Conservation (phyloP, 495 filamentous ascomycete species). For the Penicillium dipodomyicola region DNA sequence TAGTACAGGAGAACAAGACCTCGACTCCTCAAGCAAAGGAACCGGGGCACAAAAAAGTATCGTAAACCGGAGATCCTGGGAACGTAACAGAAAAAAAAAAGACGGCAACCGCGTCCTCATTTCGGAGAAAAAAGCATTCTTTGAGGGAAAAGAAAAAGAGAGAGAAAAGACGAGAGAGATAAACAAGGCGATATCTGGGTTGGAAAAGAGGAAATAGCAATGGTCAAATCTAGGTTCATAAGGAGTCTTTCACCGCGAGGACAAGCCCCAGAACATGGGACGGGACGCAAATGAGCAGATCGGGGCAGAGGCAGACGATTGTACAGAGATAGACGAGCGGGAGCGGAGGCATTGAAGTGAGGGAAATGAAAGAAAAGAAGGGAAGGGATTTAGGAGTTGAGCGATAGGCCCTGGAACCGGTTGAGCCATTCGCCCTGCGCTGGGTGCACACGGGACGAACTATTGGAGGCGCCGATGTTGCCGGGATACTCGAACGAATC, state of each 20-base stretch:
- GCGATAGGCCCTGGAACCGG: slow-evolving; percentile 52
- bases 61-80: neutral
- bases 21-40: neutral
- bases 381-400: slow-evolving; percentile 38
- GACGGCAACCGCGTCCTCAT: neutral
- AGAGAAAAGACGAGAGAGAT: neutral
- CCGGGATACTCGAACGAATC: slow-evolving; percentile 39
- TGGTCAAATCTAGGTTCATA: slow-evolving; percentile 12
- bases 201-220: slow-evolving; percentile 1
- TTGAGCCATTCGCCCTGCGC: slow-evolving; percentile 44
- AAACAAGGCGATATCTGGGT: neutral
- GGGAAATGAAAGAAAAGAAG: neutral
- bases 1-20: slow-evolving; percentile 8
- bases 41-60: neutral
- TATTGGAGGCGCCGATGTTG: slow-evolving; percentile 23
- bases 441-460: slow-evolving; percentile 37
- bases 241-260: slow-evolving; percentile 7
- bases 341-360: neutral
- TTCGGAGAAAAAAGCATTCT: slow-evolving; percentile 1
- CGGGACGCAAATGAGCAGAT: neutral
- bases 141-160: neutral
- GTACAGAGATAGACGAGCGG: slow-evolving; percentile 15
- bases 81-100: neutral
- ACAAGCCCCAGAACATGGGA: neutral
- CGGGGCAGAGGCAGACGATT: slow-evolving; percentile 2